phyloP scores from a whole-genome alignment of 1,139 yeast species.

The Yamadazyma songkhlaensis region DNA sequence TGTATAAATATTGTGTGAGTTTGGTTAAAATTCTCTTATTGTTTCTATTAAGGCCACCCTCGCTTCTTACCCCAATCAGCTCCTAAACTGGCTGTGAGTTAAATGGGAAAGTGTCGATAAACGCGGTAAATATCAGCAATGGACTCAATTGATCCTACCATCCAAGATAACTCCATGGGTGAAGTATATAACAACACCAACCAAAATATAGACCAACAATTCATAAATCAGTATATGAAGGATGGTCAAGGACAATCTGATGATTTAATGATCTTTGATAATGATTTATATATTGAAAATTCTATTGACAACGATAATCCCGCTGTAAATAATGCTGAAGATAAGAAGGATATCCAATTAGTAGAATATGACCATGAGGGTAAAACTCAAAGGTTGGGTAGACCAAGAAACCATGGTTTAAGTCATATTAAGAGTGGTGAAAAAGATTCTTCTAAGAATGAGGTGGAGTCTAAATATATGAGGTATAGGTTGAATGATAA shows the following conservation, averaged over 20 bases:
- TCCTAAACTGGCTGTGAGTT: no score
- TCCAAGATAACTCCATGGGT: conserved; percentile 1
- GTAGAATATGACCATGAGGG: conserved; percentile 35
- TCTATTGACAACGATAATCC: not conserved
- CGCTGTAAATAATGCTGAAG: conserved; percentile 1
- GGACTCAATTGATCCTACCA: conserved; percentile 3
- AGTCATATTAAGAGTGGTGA: conserved; percentile 16
- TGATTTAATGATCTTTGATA: not conserved
- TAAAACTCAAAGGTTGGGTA: conserved; percentile 32
- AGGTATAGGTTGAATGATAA: conserved; percentile 35
- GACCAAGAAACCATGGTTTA: conserved; percentile 31
- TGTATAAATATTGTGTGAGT: no score
- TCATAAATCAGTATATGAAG: conserved; percentile 53
- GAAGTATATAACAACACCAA: not conserved
- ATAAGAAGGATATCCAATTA: conserved; percentile 14
- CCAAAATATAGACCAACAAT: conserved; percentile 8
- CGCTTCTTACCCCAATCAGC: no score
- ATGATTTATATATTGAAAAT: not conserved
- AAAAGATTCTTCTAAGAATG: conserved; percentile 28
- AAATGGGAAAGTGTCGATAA: no score
- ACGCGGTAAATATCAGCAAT: not conserved
- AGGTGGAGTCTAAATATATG: conserved; percentile 31
- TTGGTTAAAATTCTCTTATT: no score
- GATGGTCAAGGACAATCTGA: conserved; percentile 4
- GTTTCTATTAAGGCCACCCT: no score